Conservation (phyloP, 2,329 filamentous ascomycete genomes). For the Orbilia brochopaga region DNA sequence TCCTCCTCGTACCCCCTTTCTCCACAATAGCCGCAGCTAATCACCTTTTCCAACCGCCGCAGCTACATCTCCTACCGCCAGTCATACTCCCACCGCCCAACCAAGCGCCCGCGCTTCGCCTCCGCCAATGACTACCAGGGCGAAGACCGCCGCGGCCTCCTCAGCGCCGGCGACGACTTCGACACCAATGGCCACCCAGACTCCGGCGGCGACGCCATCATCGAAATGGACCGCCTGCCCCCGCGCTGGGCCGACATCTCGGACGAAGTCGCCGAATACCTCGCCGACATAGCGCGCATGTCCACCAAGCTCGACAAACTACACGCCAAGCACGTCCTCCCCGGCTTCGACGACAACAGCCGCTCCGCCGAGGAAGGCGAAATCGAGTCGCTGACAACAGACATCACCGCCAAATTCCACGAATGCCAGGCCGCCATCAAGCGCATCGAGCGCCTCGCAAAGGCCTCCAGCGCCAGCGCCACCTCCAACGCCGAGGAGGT, state of each 20-base stretch:
- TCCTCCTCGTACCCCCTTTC: slow-evolving; percentile 41
- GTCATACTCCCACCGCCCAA: slow-evolving; percentile 93
- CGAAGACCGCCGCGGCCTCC: slow-evolving; percentile 79
- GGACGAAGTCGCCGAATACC: slow-evolving; percentile 85
- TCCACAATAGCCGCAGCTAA: slow-evolving; percentile 10
- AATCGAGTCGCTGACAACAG: slow-evolving; percentile 88
- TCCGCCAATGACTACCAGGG: slow-evolving; percentile 57
- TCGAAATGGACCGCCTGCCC: slow-evolving; percentile 96
- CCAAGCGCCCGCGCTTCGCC: slow-evolving; percentile 77
- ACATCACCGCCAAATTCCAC: slow-evolving; percentile 87
- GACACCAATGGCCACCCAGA: slow-evolving; percentile 66
- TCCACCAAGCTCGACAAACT: slow-evolving; percentile 85
- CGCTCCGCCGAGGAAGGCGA: slow-evolving; percentile 85
- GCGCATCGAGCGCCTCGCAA: slow-evolving; percentile 82
- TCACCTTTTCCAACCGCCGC: neutral
- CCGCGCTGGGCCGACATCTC: slow-evolving; percentile 95
- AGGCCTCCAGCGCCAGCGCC: slow-evolving; percentile 65
- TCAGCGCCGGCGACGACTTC: slow-evolving; percentile 73
- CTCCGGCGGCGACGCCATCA: slow-evolving; percentile 66
- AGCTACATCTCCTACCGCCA: slow-evolving; percentile 98
- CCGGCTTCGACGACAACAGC: slow-evolving; percentile 85
- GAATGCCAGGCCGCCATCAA: slow-evolving; percentile 88
- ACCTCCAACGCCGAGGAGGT: slow-evolving; percentile 76
- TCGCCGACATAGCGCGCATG: slow-evolving; percentile 80
- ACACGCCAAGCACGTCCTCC: slow-evolving; percentile 95